Percentiles rank a stretch among this genome's conserved stretches.
Conservation (phyloP, 306 rosid genomes). For the Hippophae gyantsensis region DNA sequence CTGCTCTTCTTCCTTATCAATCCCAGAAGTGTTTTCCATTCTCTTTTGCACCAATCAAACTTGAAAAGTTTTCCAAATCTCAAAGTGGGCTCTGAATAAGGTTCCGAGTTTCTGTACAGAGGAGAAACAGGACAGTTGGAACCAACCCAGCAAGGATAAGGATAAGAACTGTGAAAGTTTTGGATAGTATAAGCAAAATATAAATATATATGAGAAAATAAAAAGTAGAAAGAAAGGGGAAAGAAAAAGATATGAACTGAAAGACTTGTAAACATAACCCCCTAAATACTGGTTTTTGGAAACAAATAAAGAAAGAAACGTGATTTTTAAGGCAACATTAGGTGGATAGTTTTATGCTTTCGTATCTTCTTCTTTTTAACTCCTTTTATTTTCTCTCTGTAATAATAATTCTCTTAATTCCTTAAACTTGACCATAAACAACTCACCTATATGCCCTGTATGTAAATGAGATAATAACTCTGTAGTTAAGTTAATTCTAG, state of each 20-base stretch:
- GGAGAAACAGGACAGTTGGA: not conserved
- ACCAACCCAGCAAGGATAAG: not conserved
- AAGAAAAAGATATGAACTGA: constrained; percentile 7
- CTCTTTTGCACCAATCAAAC: constrained; percentile 9
- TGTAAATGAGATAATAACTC: too few species aligned
- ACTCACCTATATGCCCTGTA: too few species aligned
- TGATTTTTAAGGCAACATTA: constrained; percentile 32
- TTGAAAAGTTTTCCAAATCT: not conserved
- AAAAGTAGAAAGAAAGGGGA: not conserved
- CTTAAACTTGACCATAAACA: too few species aligned
- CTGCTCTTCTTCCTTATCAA: constrained; percentile 23
- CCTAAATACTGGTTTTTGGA: constrained; percentile 35
- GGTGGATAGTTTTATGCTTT: constrained; percentile 31
- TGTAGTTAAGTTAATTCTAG: too few species aligned
- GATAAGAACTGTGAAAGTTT: not conserved
- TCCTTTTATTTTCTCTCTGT: not conserved
- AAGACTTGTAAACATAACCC: constrained; percentile 14
- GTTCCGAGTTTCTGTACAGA: too few species aligned
- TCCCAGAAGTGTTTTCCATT: constrained; percentile 33
- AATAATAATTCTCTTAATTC: constrained; percentile 8
- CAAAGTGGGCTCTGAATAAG: too few species aligned
- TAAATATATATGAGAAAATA: too few species aligned
- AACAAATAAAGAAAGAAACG: constrained; percentile 31
- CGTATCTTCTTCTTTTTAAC: constrained; percentile 16
- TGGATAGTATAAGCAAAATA: too few species aligned